Conservation (phyloP, 768 basidiomycete species). For the Tricholoma sp. region DNA sequence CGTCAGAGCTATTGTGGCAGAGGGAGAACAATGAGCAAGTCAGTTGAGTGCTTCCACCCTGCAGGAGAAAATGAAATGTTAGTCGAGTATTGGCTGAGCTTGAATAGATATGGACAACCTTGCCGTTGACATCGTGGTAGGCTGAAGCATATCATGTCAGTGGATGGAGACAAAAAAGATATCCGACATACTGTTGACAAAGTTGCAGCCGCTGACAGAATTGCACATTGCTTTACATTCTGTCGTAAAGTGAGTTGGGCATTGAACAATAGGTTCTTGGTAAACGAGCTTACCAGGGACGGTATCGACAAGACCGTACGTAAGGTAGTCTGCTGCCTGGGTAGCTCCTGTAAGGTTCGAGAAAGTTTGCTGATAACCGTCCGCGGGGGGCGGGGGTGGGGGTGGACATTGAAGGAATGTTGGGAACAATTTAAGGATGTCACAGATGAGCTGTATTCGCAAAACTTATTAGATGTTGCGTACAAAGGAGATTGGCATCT, state of each 20-base stretch:
- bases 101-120: conserved; percentile 18
- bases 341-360: conserved; percentile 37
- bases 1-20: conserved; percentile 33
- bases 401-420: conserved; percentile 35
- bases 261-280: not conserved
- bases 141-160: conserved; percentile 18
- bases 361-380: conserved; percentile 36
- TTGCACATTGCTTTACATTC: conserved; percentile 44
- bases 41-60: conserved; percentile 38
- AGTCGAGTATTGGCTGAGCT: not conserved
- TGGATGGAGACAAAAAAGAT: not conserved
- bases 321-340: conserved; percentile 36
- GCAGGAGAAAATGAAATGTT: conserved; percentile 1
- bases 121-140: conserved; percentile 44
- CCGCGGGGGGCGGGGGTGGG: conserved; percentile 6
- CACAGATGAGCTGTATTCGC: conserved; percentile 30
- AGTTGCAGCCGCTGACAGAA: conserved; percentile 32
- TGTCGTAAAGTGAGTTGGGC: conserved; percentile 11
- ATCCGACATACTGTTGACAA: conserved; percentile 36
- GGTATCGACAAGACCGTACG: conserved; percentile 41
- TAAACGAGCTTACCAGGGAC: conserved; percentile 27
- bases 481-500: conserved; percentile 2
- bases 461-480: not conserved
- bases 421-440: conserved; percentile 30
- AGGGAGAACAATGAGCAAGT: conserved; percentile 37